Base-by-base conservation (phyloP, 129 eudicot species). In the Arctium minus region DNA sequence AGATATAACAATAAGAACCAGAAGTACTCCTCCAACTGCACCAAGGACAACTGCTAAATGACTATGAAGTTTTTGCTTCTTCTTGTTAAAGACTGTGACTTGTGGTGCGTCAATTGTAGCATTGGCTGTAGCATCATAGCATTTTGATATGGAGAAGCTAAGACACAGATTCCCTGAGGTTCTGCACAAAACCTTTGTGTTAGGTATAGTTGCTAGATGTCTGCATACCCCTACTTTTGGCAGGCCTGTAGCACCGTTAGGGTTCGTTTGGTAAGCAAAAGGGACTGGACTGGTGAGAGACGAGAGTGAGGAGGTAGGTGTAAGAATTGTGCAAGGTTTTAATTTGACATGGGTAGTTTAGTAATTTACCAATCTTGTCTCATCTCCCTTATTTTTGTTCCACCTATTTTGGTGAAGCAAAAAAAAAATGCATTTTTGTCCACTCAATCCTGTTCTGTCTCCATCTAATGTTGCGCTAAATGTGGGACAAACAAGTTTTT, bases 131-230 rank as follows among this genome's bases (percentile, higher is more conserved):
- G 84, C 44, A 5, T 75, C 85, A 42, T 75, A 44, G 88, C 98
- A 95, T 15, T 84, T 71, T 27, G 88, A 82, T 70, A 80, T 42
- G 53, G 94, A 87, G 89, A 91, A 92, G 42, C 91, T 83, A n/a
- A 92, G 97, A 82, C 98, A 95, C 73, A 88, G 70, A 88, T 95
- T 95, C 80, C 98, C 98, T 39, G 94, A 85, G 83, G 93, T 80
- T 86, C 98, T 92, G 97, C 86, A 72, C 12, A 83, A n/a, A 84
- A 17, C 71, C 44, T 73, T 73, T 13, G 72, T 27, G 65, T 84
- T 48, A 79, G 70, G 44, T 73, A 10, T 56, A 30, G 86, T 78
- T 35, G 62, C 65, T 70, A 56, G 70, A 44, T 5, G 15, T 30
- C 40, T 46, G 30, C 4, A 62, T 33, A 32, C 18, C 9, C 79